Conservation (phyloP, 306 rosid genomes). For the Pterocarpus santalinus region DNA sequence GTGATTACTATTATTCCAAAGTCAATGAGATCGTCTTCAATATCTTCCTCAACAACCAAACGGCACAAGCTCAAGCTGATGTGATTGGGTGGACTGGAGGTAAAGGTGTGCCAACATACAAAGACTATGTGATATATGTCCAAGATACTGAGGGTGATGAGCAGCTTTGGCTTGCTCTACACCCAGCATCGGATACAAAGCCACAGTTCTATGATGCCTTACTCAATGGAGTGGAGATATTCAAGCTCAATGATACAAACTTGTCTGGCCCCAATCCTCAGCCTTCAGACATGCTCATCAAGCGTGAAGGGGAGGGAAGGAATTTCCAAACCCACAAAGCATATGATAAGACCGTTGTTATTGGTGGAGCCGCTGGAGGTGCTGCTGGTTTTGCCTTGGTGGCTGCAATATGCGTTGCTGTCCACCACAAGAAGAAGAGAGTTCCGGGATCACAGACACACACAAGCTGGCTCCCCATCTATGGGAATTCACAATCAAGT, state of each 20-base stretch:
- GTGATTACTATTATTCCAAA: slow-evolving; percentile 46
- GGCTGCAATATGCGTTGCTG: slow-evolving; percentile 54
- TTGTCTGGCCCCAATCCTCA: slow-evolving; percentile 69
- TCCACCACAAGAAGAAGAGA: slow-evolving; percentile 50
- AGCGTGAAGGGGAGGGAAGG: neutral
- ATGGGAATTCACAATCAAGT: slow-evolving; percentile 37
- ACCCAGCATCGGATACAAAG: slow-evolving; percentile 39
- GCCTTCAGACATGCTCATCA: slow-evolving; percentile 52
- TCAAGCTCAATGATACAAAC: slow-evolving; percentile 61
- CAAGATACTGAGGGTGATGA: slow-evolving; percentile 38
- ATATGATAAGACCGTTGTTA: slow-evolving; percentile 19
- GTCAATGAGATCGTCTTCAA: slow-evolving; percentile 52
- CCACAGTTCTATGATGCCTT: slow-evolving; percentile 59
- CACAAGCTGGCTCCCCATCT: slow-evolving; percentile 64
- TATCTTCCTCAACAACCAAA: slow-evolving; percentile 60
- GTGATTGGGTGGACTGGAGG: slow-evolving; percentile 57
- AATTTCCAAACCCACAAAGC: neutral
- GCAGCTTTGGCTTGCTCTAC: slow-evolving; percentile 57
- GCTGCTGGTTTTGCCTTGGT: slow-evolving; percentile 60
- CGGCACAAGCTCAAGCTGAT: slow-evolving; percentile 52
- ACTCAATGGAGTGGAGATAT: slow-evolving; percentile 65
- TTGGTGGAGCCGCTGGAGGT: slow-evolving; percentile 68
- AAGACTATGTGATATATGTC: slow-evolving; percentile 52
- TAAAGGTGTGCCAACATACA: slow-evolving; percentile 50
- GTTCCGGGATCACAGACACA: slow-evolving; percentile 44